Evolutionary conservation across 2,329 filamentous ascomycete species (phyloP), one percentile per base, ranked within the genome.

Genomic region (Exophiala bonariae): DNA sequence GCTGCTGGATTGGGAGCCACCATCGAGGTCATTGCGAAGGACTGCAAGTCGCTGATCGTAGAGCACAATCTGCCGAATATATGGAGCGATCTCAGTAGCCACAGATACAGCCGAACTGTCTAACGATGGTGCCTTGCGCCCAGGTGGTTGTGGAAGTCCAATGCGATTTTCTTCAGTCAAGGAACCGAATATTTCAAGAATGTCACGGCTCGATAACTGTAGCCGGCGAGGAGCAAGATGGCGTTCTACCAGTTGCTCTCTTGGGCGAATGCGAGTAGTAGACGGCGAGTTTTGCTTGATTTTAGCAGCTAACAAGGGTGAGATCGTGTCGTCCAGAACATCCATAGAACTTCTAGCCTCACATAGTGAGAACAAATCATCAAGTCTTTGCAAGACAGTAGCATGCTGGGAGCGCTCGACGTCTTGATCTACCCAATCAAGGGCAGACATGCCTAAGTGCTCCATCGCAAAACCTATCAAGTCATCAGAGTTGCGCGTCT

Each of bases 61-160:
- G 0, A 83, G 76, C 2, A 92, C 83, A 50, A 99, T 97, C 30
- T 79, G 77, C 9, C 95, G 86, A n/a, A 97, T 80, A 64, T 89
- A 97, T 0, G 95, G 93, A 0, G 90, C 91, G 2, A 97, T 74
- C 54, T 99, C 93, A 10, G 85, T 71, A 0, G 80, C 77, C 23
- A 96, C 81, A 16, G 84, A 73, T 1, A 67, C 65, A 59, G 86
- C 71, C 0, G 82, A 82, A 34, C 87, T 81, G 59, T 96, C 89
- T 56, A 96, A 89, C 0, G 86, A 82, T 0, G 88, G 91, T 0
- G 86, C 64, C 41, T 66, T 57, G 11, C 67, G 66, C 9, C 65
- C 66, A 17, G 60, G 63, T 11, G 65, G 47, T 3, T 59, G 48
- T 14, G 66, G 60, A 28, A 65, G 61, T 8, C 49, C 49, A 3